phyloP scores from a whole-genome alignment of 2,329 filamentous ascomycete genomes.

The Sordariomycetes sp. region DNA sequence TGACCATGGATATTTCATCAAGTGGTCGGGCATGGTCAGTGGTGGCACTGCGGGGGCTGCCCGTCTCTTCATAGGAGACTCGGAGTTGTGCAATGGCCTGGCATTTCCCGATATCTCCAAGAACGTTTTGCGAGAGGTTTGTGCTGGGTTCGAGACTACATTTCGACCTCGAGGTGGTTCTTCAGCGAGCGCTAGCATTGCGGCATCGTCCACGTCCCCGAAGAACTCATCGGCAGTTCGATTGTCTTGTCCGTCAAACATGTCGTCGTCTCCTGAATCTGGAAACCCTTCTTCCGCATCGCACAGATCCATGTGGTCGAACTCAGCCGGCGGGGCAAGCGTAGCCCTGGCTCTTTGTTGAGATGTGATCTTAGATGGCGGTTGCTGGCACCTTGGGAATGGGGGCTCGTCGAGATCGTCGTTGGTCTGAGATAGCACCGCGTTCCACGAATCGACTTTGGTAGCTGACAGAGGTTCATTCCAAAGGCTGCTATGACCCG shows the following conservation, averaged over 20 bases:
- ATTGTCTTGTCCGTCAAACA: no score
- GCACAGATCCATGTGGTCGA: no score
- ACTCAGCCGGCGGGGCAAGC: no score
- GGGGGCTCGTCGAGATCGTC: conserved; percentile 9
- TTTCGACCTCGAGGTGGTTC: conserved; percentile 38
- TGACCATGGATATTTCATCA: conserved; percentile 73
- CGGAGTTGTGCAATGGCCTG: conserved; percentile 19
- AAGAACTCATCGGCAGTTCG: conserved; percentile 26
- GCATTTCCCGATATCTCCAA: conserved; percentile 41
- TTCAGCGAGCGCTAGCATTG: conserved; percentile 43
- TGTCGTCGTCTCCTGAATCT: conserved; percentile 1
- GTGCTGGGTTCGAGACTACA: conserved; percentile 12
- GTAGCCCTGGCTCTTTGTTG: no score
- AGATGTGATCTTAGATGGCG: no score
- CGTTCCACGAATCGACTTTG: conserved; percentile 10
- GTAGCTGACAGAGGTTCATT: conserved; percentile 11
- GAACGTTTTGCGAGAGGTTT: conserved; percentile 26
- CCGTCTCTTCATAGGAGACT: conserved; percentile 18
- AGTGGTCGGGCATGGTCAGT: conserved; percentile 34
- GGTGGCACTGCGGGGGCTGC: conserved; percentile 13
- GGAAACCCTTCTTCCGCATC: no score
- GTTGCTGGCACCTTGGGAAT: conserved; percentile 13
- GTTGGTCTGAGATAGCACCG: conserved; percentile 14
- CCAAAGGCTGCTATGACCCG: conserved; percentile 14
- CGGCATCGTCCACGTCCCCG: conserved; percentile 40